Percentiles rank a stretch among this genome's conserved stretches.
Conservation (phyloP, 2,329 filamentous ascomycete species). For the Aureobasidium sp. region DNA sequence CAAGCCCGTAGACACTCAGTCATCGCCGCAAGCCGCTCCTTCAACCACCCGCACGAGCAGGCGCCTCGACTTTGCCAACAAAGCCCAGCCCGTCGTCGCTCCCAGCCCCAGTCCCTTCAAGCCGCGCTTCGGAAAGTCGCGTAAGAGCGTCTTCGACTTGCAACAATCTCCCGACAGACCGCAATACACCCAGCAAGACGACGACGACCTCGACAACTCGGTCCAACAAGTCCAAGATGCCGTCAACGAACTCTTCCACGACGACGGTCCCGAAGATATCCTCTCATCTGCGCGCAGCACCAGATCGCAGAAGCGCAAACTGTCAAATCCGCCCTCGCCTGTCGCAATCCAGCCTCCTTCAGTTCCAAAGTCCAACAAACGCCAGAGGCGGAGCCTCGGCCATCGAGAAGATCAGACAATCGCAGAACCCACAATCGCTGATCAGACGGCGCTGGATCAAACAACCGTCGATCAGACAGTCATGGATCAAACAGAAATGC, state of each 20-base stretch:
- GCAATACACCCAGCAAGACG: background rate
- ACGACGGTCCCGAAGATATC: background rate
- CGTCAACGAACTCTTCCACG: conserved; percentile 3
- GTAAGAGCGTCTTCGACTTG: conserved; percentile 19
- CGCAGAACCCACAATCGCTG: background rate
- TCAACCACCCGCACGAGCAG: conserved; percentile 21
- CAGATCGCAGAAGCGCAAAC: conserved; percentile 15
- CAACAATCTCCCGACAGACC: background rate
- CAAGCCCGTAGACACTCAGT: conserved; percentile 44
- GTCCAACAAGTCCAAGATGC: conserved; percentile 15
- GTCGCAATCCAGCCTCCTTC: background rate
- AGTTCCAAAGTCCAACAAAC: background rate
- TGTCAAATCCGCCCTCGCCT: background rate
- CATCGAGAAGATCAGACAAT: background rate
- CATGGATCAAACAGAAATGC: conserved; percentile 10
- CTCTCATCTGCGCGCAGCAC: conserved; percentile 5
- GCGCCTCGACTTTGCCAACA: conserved; percentile 27
- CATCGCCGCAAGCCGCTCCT: background rate
- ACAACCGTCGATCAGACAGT: background rate
- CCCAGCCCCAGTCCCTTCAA: conserved; percentile 27
- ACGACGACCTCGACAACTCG: conserved; percentile 12
- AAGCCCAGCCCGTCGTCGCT: conserved; percentile 15
- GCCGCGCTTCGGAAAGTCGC: conserved; percentile 18
- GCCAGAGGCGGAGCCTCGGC: conserved; percentile 1
- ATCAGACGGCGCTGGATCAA: conserved; percentile 15